phyloP scores from a whole-genome alignment of 2,329 filamentous ascomycete genomes.

The Fusarium stilboides region DNA sequence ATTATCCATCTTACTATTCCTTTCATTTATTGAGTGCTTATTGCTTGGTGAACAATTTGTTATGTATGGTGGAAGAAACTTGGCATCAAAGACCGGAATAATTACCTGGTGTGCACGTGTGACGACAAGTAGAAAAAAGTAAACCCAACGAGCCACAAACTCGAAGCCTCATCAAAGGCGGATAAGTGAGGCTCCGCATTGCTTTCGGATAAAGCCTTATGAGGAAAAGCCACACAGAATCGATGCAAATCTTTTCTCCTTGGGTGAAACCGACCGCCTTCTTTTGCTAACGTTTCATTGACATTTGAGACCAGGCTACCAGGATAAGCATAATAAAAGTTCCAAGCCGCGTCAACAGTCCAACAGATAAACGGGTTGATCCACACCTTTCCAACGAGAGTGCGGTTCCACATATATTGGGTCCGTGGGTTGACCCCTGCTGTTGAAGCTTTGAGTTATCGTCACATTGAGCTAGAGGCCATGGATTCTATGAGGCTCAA shows the following conservation, averaged over 20 bases:
- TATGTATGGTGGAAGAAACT: background rate
- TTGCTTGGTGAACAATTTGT: background rate
- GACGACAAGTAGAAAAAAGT: no score
- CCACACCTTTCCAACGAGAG: background rate
- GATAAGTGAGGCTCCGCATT: background rate
- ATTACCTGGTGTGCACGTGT: no score
- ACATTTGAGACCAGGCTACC: background rate
- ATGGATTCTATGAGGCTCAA: background rate
- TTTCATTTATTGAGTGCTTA: background rate
- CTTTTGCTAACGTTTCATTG: background rate
- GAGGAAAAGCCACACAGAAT: background rate
- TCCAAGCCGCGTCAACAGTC: background rate
- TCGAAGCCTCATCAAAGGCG: background rate
- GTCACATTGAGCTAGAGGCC: background rate
- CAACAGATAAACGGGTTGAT: background rate
- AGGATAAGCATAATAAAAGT: constrained; percentile 13
- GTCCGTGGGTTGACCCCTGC: background rate
- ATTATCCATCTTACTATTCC: no score
- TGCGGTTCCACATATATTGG: background rate
- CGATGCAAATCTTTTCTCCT: background rate
- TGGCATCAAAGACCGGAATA: background rate
- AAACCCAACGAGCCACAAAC: background rate
- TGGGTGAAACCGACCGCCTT: background rate
- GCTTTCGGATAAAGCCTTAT: background rate
- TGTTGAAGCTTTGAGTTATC: fast-evolving